A percentile compares a stretch with the other conserved stretches of the same genome.
phyloP scores from a whole-genome alignment of 768 basidiomycete species.

The Coprinellus micaceus region DNA sequence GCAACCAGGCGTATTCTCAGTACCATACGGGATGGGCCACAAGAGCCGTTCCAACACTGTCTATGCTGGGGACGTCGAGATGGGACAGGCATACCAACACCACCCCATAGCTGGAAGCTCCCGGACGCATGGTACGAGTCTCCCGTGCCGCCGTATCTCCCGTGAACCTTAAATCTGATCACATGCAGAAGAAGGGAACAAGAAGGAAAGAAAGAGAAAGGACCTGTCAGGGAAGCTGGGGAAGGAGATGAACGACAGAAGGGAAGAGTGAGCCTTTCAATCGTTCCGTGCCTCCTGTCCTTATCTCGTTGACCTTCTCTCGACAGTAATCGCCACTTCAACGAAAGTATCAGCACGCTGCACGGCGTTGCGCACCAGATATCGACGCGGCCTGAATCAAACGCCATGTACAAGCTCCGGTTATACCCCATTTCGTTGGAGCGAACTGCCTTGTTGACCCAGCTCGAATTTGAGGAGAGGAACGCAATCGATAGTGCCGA shows the following conservation, averaged over 20 bases:
- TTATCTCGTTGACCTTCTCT: too few relatives aligned
- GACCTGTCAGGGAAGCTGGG: constrained; percentile 67
- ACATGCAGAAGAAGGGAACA: constrained; percentile 32
- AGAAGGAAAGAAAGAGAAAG: constrained; percentile 65
- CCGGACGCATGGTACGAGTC: constrained; percentile 38
- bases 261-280: constrained; percentile 58
- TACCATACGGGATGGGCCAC: constrained; percentile 47
- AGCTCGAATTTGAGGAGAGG: constrained; percentile 64
- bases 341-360: constrained; percentile 60
- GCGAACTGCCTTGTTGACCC: constrained; percentile 69
- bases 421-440: constrained; percentile 72
- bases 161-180: background rate
- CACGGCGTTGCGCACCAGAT: constrained; percentile 58
- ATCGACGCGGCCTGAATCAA: constrained; percentile 62
- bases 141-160: background rate
- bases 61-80: constrained; percentile 23
- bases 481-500: constrained; percentile 64
- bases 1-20: constrained; percentile 63
- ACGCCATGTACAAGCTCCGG: constrained; percentile 64
- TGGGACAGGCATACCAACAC: constrained; percentile 30
- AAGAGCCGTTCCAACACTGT: constrained; percentile 16
- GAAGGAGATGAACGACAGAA: constrained; percentile 69
- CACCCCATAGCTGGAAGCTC: constrained; percentile 40
- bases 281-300: too few relatives aligned
- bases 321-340: constrained; percentile 45